These are phyloP conservation scores for Ceratocystis destructans DNA, from an alignment of 2,329 filamentous ascomycete species.

Conservation along the genomic window DNA sequence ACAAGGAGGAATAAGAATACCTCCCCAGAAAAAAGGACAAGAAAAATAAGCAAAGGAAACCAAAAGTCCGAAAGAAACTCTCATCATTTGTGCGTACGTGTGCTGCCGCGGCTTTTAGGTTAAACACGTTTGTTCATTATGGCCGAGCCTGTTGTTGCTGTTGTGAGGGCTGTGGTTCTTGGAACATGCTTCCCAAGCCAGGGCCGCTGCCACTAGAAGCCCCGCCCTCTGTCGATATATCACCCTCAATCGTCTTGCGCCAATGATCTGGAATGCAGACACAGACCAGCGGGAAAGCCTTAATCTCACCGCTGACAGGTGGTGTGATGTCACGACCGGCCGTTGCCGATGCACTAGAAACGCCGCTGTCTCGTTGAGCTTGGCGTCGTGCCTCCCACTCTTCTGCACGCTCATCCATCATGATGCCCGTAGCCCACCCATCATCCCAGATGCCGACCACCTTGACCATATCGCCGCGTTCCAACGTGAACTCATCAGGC, in stretches of 20 bases:
- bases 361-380: slow-evolving; percentile 79
- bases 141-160: slow-evolving; percentile 1
- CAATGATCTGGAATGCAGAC: slow-evolving; percentile 92
- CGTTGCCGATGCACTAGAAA: slow-evolving; percentile 57
- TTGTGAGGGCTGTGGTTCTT: not conserved
- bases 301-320: slow-evolving; percentile 66
- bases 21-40: not conserved
- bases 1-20: slow-evolving; percentile 2
- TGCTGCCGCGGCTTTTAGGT: not conserved
- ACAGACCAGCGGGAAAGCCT: slow-evolving; percentile 93
- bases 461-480: slow-evolving; percentile 95
- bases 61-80: slow-evolving; percentile 1
- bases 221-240: slow-evolving; percentile 53
- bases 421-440: slow-evolving; percentile 89
- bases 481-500: slow-evolving; percentile 80
- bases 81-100: not conserved
- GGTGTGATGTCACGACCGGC: slow-evolving; percentile 46
- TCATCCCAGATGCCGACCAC: slow-evolving; percentile 98
- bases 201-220: slow-evolving; percentile 27
- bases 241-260: slow-evolving; percentile 91
- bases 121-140: slow-evolving; percentile 1
- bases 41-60: not conserved
- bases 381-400: slow-evolving; percentile 71
- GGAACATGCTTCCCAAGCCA: not conserved
- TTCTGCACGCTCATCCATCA: slow-evolving; percentile 69